Percentiles rank a stretch among this genome's conserved stretches.
These are phyloP conservation scores for Picea abies DNA, from an alignment of 83 land plant genomes.

Conservation along the genomic window DNA sequence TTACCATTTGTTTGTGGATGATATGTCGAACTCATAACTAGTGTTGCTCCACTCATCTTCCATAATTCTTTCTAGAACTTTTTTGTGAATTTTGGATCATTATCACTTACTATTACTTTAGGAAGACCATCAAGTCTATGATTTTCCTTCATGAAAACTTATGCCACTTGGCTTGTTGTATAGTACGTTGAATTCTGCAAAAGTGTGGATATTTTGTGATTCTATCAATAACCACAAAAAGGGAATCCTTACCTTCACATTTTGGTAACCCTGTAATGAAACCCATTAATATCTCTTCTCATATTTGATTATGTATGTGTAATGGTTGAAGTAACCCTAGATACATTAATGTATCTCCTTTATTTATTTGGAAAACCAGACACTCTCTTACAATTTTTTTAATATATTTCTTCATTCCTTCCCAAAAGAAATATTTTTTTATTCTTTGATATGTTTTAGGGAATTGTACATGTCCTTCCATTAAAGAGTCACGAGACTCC, in stretches of 20 bases:
- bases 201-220: constrained; percentile 21
- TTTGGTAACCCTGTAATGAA: constrained; percentile 16
- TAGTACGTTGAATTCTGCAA: neutral
- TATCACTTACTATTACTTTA: constrained; percentile 4
- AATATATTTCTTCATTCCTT: neutral
- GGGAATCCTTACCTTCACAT: neutral
- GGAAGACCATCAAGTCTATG: constrained; percentile 11
- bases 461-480: too few species aligned
- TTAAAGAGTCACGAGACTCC: too few species aligned
- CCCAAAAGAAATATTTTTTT: too few species aligned
- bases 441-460: too few species aligned
- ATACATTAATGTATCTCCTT: neutral
- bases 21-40: neutral
- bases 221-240: constrained; percentile 18
- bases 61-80: neutral
- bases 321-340: neutral
- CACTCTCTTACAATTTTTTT: neutral
- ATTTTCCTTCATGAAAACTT: neutral
- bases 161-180: too few species aligned
- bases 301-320: constrained; percentile 9
- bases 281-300: constrained; percentile 17
- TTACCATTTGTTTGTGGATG: constrained; percentile 16
- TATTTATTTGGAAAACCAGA: neutral
- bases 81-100: constrained; percentile 5
- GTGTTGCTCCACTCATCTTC: neutral